These are phyloP conservation scores for Alopecurus myosuroides DNA, from an alignment of 176 grass and related monocot genomes.

Conservation along the genomic window DNA sequence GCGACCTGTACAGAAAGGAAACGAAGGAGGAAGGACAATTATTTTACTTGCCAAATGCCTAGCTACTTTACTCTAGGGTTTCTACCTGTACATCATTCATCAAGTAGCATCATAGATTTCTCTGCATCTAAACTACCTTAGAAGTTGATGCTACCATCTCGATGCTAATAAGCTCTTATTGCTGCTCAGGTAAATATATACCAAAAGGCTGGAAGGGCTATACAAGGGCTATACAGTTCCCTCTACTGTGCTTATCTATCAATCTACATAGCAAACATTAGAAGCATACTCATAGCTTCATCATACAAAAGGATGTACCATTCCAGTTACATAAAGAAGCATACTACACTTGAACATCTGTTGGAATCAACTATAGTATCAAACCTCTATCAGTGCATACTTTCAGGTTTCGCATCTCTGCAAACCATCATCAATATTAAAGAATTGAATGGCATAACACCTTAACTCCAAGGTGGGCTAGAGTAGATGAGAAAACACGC, in stretches of 20 bases:
- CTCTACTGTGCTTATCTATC: slow-evolving; percentile 9
- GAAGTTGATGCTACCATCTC: slow-evolving; percentile 34
- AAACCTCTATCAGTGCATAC: slow-evolving; percentile 29
- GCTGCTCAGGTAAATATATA: slow-evolving; percentile 23
- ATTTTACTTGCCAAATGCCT: slow-evolving; percentile 41
- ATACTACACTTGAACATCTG: slow-evolving; percentile 24
- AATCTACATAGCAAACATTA: slow-evolving; percentile 5
- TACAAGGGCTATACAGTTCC: too few relatives aligned
- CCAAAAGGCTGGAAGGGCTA: slow-evolving; percentile 12
- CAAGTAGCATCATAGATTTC: slow-evolving; percentile 31
- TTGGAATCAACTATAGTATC: slow-evolving; percentile 32
- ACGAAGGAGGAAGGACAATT: slow-evolving; percentile 56
- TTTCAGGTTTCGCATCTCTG: slow-evolving; percentile 26
- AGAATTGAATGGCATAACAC: background rate
- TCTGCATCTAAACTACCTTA: slow-evolving; percentile 53
- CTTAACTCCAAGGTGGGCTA: slow-evolving; percentile 33
- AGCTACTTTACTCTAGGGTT: slow-evolving; percentile 29
- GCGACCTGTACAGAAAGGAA: slow-evolving; percentile 53
- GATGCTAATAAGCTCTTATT: slow-evolving; percentile 39
- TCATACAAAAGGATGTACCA: slow-evolving; percentile 22
- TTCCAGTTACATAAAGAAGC: slow-evolving; percentile 33
- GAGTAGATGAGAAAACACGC: background rate
- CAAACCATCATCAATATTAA: slow-evolving; percentile 20
- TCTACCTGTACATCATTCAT: slow-evolving; percentile 27
- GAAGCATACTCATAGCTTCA: slow-evolving; percentile 24